phyloP scores from a whole-genome alignment of 768 basidiomycete species.

The Tricholoma sp. region DNA sequence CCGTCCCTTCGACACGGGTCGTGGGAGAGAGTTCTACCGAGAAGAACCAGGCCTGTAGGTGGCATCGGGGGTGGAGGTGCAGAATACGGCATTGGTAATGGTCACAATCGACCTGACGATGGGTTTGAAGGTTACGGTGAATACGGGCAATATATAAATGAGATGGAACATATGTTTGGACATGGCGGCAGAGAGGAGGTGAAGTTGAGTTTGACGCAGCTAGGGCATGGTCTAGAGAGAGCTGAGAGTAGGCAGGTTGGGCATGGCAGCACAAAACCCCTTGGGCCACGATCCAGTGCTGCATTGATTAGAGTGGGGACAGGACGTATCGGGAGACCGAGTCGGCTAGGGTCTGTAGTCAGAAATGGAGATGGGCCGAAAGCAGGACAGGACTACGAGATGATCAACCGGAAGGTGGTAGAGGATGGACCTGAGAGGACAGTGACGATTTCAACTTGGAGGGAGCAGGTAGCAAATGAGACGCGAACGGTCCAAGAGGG shows the following conservation, averaged over 20 bases:
- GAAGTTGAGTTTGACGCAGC: constrained; percentile 16
- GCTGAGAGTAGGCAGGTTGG: constrained; percentile 10
- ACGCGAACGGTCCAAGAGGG: constrained; percentile 22
- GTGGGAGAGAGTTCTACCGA: neutral
- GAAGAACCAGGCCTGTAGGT: constrained; percentile 1
- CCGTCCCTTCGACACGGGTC: neutral
- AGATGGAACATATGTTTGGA: constrained; percentile 24
- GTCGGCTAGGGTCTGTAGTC: constrained; percentile 12
- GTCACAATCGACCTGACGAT: constrained; percentile 4
- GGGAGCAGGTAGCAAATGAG: constrained; percentile 45
- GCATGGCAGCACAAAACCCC: constrained; percentile 7
- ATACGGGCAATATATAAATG: constrained; percentile 27
- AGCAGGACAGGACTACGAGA: constrained; percentile 36
- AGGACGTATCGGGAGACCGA: constrained; percentile 20
- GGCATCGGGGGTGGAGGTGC: neutral
- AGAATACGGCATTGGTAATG: constrained; percentile 1
- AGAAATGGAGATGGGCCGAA: constrained; percentile 16
- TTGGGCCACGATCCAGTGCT: constrained; percentile 1
- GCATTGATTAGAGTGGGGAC: constrained; percentile 12
- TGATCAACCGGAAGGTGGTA: constrained; percentile 35
- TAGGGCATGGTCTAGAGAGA: constrained; percentile 6
- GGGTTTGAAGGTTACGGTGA: constrained; percentile 27
- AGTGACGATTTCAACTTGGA: constrained; percentile 52
- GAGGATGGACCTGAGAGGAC: constrained; percentile 48
- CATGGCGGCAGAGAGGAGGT: constrained; percentile 15